Evolutionary conservation across 1,284 basidiomycete genomes (phyloP).

Genomic region (Caloboletus inedulis): DNA sequence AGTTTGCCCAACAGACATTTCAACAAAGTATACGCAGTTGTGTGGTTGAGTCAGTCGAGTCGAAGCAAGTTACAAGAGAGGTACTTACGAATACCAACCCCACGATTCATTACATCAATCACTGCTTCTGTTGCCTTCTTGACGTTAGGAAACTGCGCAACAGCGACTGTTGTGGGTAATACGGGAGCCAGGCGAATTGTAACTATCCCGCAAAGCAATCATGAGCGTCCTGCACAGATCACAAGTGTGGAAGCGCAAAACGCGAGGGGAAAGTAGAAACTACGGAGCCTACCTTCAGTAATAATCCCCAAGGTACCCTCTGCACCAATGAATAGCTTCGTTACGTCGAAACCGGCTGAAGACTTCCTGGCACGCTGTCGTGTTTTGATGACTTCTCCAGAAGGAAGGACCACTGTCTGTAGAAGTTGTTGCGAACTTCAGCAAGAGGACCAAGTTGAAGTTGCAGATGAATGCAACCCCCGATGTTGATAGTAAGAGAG

Average conservation of each 20-base stretch:
- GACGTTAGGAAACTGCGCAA: constrained; percentile 67
- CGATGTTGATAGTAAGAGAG: neutral
- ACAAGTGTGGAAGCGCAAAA: neutral
- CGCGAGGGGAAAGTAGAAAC: neutral
- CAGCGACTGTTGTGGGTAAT: constrained; percentile 72
- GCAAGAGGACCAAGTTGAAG: neutral
- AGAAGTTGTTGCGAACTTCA: constrained; percentile 2
- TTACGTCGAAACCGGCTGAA: constrained; percentile 87
- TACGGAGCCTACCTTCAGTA: constrained; percentile 64
- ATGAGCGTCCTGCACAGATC: neutral
- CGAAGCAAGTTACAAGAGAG: neutral
- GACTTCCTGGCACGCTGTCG: constrained; percentile 84
- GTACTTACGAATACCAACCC: constrained; percentile 62
- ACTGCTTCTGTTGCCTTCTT: constrained; percentile 71
- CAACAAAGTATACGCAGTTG: neutral
- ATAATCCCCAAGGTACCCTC: constrained; percentile 94
- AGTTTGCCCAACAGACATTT: neutral
- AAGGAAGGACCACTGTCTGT: constrained; percentile 85
- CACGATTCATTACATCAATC: constrained; percentile 71
- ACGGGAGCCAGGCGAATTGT: constrained; percentile 80
- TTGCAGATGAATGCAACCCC: neutral
- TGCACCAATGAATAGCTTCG: constrained; percentile 91
- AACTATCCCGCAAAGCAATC: constrained; percentile 37
- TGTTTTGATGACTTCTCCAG: constrained; percentile 92
- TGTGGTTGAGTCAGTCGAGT: neutral